phyloP scores from a whole-genome alignment of 225 moss, liverwort and hornwort genomes.

The Physcomitrellopsis africana region DNA sequence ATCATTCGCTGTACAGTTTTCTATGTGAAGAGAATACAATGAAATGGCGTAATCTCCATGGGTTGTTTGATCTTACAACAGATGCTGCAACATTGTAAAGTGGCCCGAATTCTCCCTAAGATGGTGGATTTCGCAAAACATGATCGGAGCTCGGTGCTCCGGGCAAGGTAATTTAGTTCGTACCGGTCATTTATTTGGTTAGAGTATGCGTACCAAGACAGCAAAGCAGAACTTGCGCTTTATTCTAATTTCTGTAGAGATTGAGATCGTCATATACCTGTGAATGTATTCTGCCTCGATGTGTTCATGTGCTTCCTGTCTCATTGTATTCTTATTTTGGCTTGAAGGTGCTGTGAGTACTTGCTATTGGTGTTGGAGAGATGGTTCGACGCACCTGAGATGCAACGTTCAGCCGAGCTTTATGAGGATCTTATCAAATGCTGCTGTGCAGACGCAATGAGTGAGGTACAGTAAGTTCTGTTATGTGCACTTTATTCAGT shows the following conservation, averaged over 20 bases:
- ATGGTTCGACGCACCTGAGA: constrained; percentile 91
- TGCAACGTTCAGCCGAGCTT: constrained; percentile 91
- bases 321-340: constrained; percentile 35
- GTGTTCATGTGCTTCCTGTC: constrained; percentile 18
- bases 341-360: constrained; percentile 97
- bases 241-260: background rate
- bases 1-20: background rate
- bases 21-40: constrained; percentile 13
- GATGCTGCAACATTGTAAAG: constrained; percentile 89
- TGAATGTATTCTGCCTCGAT: constrained; percentile 25
- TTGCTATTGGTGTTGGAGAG: constrained; percentile 90
- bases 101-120: constrained; percentile 82
- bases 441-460: constrained; percentile 94
- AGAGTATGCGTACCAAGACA: background rate
- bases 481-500: constrained; percentile 20
- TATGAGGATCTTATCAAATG: constrained; percentile 97
- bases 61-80: constrained; percentile 32
- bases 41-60: constrained; percentile 7
- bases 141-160: constrained; percentile 88
- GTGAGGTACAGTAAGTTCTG: constrained; percentile 67
- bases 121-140: constrained; percentile 93
- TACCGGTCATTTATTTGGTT: background rate
- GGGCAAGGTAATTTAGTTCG: constrained; percentile 67
- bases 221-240: constrained; percentile 3
- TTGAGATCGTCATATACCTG: constrained; percentile 6